These are phyloP conservation scores for Ceratocystiopsis sp. DNA, from an alignment of 2,329 filamentous ascomycete species.

Conservation along the genomic window DNA sequence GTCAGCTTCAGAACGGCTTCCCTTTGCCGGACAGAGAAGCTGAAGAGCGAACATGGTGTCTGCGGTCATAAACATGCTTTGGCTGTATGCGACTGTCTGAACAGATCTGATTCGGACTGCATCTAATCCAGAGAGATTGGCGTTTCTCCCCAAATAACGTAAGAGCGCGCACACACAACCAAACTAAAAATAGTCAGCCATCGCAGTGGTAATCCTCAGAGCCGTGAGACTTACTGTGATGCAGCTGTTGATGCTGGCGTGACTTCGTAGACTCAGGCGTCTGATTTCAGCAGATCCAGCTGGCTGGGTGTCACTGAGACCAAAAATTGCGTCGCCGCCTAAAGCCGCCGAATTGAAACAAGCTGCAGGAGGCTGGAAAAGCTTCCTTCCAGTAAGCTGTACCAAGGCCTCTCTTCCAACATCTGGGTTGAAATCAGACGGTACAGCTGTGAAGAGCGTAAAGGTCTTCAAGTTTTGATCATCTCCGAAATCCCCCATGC, in stretches of 20 bases:
- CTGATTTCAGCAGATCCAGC: too few species aligned
- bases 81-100: slow-evolving; percentile 55
- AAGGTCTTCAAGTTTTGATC: slow-evolving; percentile 13
- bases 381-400: slow-evolving; percentile 34
- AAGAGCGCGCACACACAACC: slow-evolving; percentile 80
- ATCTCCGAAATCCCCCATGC: too few species aligned
- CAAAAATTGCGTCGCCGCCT: background rate
- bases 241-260: slow-evolving; percentile 56
- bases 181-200: slow-evolving; percentile 24
- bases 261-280: slow-evolving; percentile 37
- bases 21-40: slow-evolving; percentile 56
- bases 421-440: slow-evolving; percentile 55
- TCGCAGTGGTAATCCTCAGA: background rate
- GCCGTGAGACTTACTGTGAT: slow-evolving; percentile 38
- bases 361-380: slow-evolving; percentile 36
- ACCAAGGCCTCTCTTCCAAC: slow-evolving; percentile 49
- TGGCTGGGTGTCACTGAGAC: too few species aligned
- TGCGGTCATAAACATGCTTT: slow-evolving; percentile 59
- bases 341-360: slow-evolving; percentile 25
- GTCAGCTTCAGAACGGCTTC: slow-evolving; percentile 51
- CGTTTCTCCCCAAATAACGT: slow-evolving; percentile 54
- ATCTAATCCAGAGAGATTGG: too few species aligned
- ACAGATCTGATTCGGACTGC: slow-evolving; percentile 40
- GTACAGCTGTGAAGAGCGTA: slow-evolving; percentile 48
- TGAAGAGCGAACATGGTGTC: slow-evolving; percentile 74